Conservation (phyloP, 805 yeast genomes). For the Candida endomychidarum region DNA sequence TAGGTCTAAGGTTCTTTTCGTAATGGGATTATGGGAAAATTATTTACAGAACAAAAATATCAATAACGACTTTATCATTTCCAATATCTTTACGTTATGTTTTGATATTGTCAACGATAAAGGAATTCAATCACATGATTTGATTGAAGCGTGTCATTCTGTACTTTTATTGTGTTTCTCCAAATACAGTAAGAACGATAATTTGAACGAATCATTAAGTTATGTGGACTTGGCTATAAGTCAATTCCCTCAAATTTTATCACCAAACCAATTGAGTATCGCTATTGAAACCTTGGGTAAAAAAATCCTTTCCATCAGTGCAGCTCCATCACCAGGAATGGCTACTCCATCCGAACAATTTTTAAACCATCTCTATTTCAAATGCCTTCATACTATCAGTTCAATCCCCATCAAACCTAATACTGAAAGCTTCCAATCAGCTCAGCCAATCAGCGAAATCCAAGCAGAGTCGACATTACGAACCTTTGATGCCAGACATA, state of each 20-base stretch:
- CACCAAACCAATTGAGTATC: constrained; percentile 54
- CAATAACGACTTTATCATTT: constrained; percentile 20
- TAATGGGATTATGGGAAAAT: constrained; percentile 48
- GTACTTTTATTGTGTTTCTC: constrained; percentile 44
- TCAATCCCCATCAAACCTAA: constrained; percentile 24
- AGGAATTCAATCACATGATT: constrained; percentile 20
- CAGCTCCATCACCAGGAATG: constrained; percentile 18
- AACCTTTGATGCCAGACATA: constrained; percentile 22
- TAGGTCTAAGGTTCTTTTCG: constrained; percentile 44
- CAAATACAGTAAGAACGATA: constrained; percentile 19
- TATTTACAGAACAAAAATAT: constrained; percentile 31
- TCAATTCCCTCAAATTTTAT: constrained; percentile 58
- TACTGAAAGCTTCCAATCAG: constrained; percentile 26
- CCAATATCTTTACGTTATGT: constrained; percentile 30
- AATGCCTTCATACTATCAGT: constrained; percentile 37
- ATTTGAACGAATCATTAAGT: constrained; percentile 22
- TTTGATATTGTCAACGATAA: constrained; percentile 31
- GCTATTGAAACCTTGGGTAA: constrained; percentile 59
- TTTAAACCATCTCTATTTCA: constrained; percentile 40
- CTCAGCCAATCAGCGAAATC: constrained; percentile 39
- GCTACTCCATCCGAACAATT: constrained; percentile 28
- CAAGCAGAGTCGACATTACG: constrained; percentile 37
- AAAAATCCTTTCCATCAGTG: constrained; percentile 29
- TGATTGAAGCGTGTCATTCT: constrained; percentile 66
- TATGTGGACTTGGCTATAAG: constrained; percentile 49